Base-by-base conservation (phyloP, 768 basidiomycete genomes). In the Boletus huronensis region DNA sequence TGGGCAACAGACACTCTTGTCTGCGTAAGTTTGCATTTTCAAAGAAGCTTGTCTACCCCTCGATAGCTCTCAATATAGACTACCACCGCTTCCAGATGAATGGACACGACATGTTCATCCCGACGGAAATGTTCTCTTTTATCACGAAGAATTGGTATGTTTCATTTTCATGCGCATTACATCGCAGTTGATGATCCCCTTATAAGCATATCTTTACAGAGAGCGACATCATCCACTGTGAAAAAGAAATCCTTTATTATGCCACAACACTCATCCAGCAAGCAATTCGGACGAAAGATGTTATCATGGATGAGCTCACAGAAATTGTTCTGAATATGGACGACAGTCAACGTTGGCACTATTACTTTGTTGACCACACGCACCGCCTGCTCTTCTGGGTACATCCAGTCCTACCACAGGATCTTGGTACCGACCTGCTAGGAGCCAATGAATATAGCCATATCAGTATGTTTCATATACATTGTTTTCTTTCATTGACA, bases 341-440 rank as follows among this genome's bases (percentile, higher is more conserved):
- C 9, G 16, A 25, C 6, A 1, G 8, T 21, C 26, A 11, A 25
- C 2, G 3, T 29, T 63, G 61, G 45, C n/a, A 25, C 23, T 63
- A 61, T 39, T 59, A 61, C 31, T 63, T 61, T 35, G 60, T 54
- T 17, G 61, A 61, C 42, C 61, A 61, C 38, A 51, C 14, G 5
- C 2, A 52, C 13, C 60, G 35, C 26, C 55, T 45, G n/a, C 49
- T 62, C 10, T 62, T 62, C 29, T 61, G 60, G 60, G 28, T 61
- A 29, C 45, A 53, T 16, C 9, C 11, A 4, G 40, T 62, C n/a
- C n/a, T n/a, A n/a, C n/a, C n/a, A n/a, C 0, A 34, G 5, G 14
- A 8, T 1, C 44, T 61, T 0, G 19, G 9, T 13, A 42, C 21
- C 11, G 28, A 50, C 28, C 17, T 61, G 49, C 61, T 44, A 38